Percentiles rank a stretch among this genome's conserved stretches.
phyloP scores from a whole-genome alignment of 257 asterid species.

The Knoxia roxburghii region DNA sequence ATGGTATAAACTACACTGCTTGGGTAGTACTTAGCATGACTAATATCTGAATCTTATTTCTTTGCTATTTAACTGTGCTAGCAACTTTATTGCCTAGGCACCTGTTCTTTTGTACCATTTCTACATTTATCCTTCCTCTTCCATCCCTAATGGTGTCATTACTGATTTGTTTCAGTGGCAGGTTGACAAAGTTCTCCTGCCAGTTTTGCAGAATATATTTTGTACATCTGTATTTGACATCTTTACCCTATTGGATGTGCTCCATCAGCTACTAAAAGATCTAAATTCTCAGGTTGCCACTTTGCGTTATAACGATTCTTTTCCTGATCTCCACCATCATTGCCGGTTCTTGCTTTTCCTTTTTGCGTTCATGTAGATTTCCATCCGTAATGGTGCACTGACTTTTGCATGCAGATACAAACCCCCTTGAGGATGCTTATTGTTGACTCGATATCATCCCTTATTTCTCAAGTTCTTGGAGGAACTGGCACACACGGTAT shows the following conservation, averaged over 20 bases:
- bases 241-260: constrained; percentile 62
- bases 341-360: constrained; percentile 6
- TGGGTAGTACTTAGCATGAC: background rate
- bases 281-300: constrained; percentile 53
- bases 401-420: constrained; percentile 32
- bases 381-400: constrained; percentile 2
- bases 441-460: constrained; percentile 83
- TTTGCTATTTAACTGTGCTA: background rate
- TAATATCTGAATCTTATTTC: background rate
- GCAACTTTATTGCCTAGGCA: background rate
- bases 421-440: constrained; percentile 53
- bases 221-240: constrained; percentile 65
- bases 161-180: constrained; percentile 20
- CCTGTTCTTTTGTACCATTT: background rate
- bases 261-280: constrained; percentile 46
- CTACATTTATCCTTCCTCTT: background rate
- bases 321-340: background rate
- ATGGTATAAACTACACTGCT: background rate
- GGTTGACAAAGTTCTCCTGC: constrained; percentile 38
- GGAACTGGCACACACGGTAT: constrained; percentile 71
- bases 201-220: constrained; percentile 51
- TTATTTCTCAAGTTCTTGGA: constrained; percentile 77
- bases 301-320: background rate
- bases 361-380: background rate
- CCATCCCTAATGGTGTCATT: constrained; percentile 2